A percentile compares a stretch with the other conserved stretches of the same genome.
Evolutionary conservation across 2,329 filamentous ascomycete genomes (phyloP).

Genomic region (Pseudocercospora fuligena): DNA sequence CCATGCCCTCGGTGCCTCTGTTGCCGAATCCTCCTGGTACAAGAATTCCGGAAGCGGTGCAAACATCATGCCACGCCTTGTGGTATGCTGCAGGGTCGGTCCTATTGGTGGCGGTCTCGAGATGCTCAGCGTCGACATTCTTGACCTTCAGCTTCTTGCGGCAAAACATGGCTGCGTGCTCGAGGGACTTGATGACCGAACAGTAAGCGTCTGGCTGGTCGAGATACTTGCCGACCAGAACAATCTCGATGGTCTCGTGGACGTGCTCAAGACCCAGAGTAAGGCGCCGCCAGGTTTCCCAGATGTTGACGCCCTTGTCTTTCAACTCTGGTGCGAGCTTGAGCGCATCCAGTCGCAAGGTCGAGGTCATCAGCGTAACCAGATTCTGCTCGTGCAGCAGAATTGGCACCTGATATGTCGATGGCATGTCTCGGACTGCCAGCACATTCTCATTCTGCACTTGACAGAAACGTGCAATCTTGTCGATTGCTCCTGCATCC

Average conservation of each 20-base stretch:
- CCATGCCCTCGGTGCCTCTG: conserved; percentile 88
- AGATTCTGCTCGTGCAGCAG: conserved; percentile 84
- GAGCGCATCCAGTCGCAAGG: conserved; percentile 65
- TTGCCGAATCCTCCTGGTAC: conserved; percentile 80
- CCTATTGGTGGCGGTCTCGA: conserved; percentile 70
- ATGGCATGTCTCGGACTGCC: conserved; percentile 82
- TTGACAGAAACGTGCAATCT: conserved; percentile 89
- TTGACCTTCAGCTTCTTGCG: conserved; percentile 76
- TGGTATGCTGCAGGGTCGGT: conserved; percentile 75
- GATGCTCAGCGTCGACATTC: conserved; percentile 83
- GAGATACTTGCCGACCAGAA: conserved; percentile 90
- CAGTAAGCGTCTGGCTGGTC: conserved; percentile 85
- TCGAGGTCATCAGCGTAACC: conserved; percentile 66
- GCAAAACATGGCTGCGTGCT: conserved; percentile 90
- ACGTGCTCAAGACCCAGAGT: conserved; percentile 70
- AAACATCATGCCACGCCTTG: conserved; percentile 77
- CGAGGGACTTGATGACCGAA: conserved; percentile 81
- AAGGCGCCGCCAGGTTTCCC: conserved; percentile 76
- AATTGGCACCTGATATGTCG: conserved; percentile 94
- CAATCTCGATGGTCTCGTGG: conserved; percentile 75
- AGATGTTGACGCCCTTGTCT: conserved; percentile 69
- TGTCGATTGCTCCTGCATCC: conserved; percentile 74
- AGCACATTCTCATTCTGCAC: conserved; percentile 84
- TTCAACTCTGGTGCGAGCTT: conserved; percentile 59
- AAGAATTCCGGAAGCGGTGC: conserved; percentile 70